phyloP scores from a whole-genome alignment of 148 eudicot genomes.

The Pouteria glomerata region DNA sequence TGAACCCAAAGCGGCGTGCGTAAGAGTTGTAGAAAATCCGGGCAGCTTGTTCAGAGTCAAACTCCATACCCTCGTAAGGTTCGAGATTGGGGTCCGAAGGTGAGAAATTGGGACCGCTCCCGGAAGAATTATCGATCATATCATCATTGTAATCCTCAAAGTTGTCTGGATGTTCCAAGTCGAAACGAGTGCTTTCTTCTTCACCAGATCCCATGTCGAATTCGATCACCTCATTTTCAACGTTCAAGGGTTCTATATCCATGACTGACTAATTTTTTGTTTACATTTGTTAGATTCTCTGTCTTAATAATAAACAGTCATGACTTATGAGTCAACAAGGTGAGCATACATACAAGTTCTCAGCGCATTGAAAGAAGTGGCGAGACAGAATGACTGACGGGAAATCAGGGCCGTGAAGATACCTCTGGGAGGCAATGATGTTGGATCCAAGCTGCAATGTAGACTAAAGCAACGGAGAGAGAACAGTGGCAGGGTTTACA shows the following conservation, averaged over 20 bases:
- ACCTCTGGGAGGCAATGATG: not conserved
- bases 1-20: constrained; percentile 23
- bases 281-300: not conserved
- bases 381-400: constrained; percentile 5
- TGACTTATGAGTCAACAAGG: not conserved
- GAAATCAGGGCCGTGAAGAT: not conserved
- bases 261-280: too few relatives aligned
- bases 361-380: not conserved
- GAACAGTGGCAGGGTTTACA: not conserved
- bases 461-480: not conserved
- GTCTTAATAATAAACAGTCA: not conserved
- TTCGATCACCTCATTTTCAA: constrained; percentile 14
- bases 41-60: constrained; percentile 28
- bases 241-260: constrained; percentile 15
- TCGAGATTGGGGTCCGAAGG: constrained; percentile 14
- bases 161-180: constrained; percentile 4
- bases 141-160: constrained; percentile 5
- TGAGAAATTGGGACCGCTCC: not conserved
- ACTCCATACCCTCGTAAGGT: constrained; percentile 27
- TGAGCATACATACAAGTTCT: not conserved
- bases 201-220: constrained; percentile 10
- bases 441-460: not conserved
- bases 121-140: constrained; percentile 5
- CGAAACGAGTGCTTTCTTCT: constrained; percentile 7
- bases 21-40: constrained; percentile 26